Base-by-base conservation (phyloP, 352 stramenopile species). In the Pythium sp. region DNA sequence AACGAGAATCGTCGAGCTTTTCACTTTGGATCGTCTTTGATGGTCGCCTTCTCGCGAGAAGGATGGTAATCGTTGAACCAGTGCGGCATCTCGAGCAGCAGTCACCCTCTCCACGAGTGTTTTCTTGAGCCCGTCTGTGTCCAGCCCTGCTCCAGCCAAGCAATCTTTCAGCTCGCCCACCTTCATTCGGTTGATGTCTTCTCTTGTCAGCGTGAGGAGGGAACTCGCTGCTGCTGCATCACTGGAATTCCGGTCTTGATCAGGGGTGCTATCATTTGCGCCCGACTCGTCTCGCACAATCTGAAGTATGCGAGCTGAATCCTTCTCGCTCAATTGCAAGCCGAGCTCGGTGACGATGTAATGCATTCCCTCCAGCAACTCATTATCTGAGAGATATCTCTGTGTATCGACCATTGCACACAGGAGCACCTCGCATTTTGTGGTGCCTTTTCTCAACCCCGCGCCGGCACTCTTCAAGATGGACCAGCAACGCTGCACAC, bases 1-100 rank as follows among this genome's bases (percentile, higher is more conserved):
- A 7, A 94, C 76, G 38, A 95, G 65, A 61, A 94, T 90, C 5
- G 76, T 89, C 1, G 84, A 49, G 24, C 34, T 53, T 61, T 74
- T 30, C 54, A 63, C 7, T 46, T 28, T 2, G 7, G 5, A 1
- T 60, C 20, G 22, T 11, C 38, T 49, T 22, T 28, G 47, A 15
- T 6, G 8, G 51, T 34, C n/a, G n/a, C 6, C 15, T 24, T 18
- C n/a, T 67, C 15, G 70, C 22, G 15, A 62, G 15, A 15, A 71
- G 32, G 53, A 59, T 57, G 67, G 55, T 43, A 57, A 15, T 47
- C 38, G 43, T 9, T 38, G 28, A 28, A 49, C 46, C 20, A 75
- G 26, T 14, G 56, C 67, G 15, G 26, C 46, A 55, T 86, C 68
- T 20, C 76, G 80, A 26, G 74, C 81, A 28, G 36, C 49, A 22